These are phyloP conservation scores for Aspergillus novoparasiticus DNA, from an alignment of 2,329 filamentous ascomycete species.

Conservation along the genomic window DNA sequence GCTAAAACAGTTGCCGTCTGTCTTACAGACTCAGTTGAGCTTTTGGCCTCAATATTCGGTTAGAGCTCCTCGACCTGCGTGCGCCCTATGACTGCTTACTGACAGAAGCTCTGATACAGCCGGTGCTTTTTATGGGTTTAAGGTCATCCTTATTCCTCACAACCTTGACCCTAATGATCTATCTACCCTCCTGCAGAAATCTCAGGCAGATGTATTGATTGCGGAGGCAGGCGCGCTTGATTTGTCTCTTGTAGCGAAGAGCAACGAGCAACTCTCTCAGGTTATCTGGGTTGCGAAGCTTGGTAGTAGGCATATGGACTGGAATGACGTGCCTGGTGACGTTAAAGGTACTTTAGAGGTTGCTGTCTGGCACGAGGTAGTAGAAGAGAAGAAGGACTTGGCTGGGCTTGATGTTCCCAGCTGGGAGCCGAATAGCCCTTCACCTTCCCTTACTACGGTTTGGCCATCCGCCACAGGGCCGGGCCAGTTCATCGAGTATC, in stretches of 20 bases:
- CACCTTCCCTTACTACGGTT: conserved; percentile 49
- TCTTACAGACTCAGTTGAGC: conserved; percentile 89
- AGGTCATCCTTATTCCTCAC: conserved; percentile 82
- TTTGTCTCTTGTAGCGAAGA: conserved; percentile 70
- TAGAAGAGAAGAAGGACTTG: conserved; percentile 67
- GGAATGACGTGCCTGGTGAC: conserved; percentile 83
- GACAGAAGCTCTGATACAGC: conserved; percentile 50
- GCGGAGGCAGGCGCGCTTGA: conserved; percentile 86
- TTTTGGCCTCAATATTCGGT: conserved; percentile 78
- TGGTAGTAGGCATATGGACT: conserved; percentile 90
- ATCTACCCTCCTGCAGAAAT: conserved; percentile 70
- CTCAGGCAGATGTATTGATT: conserved; percentile 78
- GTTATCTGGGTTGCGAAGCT: conserved; percentile 92
- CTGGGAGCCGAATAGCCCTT: conserved; percentile 55
- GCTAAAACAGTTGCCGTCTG: conserved; percentile 80
- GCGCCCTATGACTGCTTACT: conserved; percentile 6
- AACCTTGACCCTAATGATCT: conserved; percentile 71
- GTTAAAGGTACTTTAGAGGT: conserved; percentile 75
- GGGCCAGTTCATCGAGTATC: conserved; percentile 79
- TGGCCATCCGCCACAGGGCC: conserved; percentile 45
- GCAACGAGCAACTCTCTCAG: conserved; percentile 71
- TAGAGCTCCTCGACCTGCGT: conserved; percentile 20
- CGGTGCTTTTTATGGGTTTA: conserved; percentile 85
- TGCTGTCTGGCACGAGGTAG: conserved; percentile 88
- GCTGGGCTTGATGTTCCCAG: conserved; percentile 66